phyloP scores from a whole-genome alignment of 2,329 filamentous ascomycete genomes.

The Microcera coccophila region DNA sequence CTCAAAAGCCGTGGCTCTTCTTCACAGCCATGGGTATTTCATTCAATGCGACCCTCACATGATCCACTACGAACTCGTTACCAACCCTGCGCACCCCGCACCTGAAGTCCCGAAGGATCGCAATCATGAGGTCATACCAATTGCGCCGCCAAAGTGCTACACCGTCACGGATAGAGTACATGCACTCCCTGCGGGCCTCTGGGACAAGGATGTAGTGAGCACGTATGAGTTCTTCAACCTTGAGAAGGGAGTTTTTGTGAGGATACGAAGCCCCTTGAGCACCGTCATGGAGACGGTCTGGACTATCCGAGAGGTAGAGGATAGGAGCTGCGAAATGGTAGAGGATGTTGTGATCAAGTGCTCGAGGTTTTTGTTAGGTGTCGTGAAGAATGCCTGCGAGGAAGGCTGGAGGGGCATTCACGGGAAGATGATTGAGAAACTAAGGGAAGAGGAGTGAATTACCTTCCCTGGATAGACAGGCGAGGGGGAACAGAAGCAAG shows the following conservation, averaged over 20 bases:
- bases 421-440: constrained; percentile 40
- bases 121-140: constrained; percentile 19
- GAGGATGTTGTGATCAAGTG: constrained; percentile 50
- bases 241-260: constrained; percentile 47
- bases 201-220: constrained; percentile 52
- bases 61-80: constrained; percentile 38
- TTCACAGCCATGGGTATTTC: constrained; percentile 52
- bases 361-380: constrained; percentile 45
- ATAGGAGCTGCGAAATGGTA: constrained; percentile 39
- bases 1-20: constrained; percentile 39
- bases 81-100: constrained; percentile 24
- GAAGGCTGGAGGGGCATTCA: constrained; percentile 49
- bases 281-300: constrained; percentile 53
- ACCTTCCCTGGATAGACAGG: neutral
- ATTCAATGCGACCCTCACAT: constrained; percentile 52
- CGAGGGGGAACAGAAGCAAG: no score
- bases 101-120: constrained; percentile 30
- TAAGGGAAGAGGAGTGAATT: constrained; percentile 28
- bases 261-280: constrained; percentile 48
- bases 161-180: constrained; percentile 49
- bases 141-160: constrained; percentile 38
- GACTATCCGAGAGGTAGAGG: constrained; percentile 35
- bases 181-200: constrained; percentile 51
- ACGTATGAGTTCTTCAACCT: constrained; percentile 51
- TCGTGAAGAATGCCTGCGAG: constrained; percentile 51